phyloP scores from a whole-genome alignment of 129 eudicot genomes.

The Lactuca sativa region DNA sequence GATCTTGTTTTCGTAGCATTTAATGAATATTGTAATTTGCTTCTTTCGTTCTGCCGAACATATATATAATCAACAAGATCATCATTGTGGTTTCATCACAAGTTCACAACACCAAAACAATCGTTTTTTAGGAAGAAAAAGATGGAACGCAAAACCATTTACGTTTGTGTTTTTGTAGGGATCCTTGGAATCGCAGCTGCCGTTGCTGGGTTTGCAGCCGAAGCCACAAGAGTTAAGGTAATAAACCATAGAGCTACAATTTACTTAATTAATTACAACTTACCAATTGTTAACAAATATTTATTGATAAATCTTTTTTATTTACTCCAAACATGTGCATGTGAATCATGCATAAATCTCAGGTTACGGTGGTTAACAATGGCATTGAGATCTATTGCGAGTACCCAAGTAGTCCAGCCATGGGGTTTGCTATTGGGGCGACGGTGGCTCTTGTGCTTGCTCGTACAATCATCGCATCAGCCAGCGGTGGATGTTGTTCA shows the following conservation, averaged over 20 bases:
- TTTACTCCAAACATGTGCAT: neutral
- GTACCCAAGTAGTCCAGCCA: conserved; percentile 32
- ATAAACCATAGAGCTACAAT: conserved; percentile 7
- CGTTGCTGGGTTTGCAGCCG: conserved; percentile 27
- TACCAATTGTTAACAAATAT: neutral
- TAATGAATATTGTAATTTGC: conserved; percentile 6
- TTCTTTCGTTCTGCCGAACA: neutral
- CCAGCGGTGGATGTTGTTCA: conserved; percentile 29
- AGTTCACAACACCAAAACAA: neutral
- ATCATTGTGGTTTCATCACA: neutral
- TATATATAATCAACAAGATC: neutral
- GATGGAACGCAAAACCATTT: conserved; percentile 24
- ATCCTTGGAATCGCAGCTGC: conserved; percentile 26
- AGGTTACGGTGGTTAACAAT: neutral
- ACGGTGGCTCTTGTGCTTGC: conserved; percentile 24
- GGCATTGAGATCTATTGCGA: conserved; percentile 10
- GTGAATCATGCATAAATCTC: neutral
- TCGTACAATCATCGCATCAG: conserved; percentile 16
- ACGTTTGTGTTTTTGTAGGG: neutral
- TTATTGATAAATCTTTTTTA: neutral
- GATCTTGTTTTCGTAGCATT: neutral
- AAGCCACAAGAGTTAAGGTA: conserved; percentile 34
- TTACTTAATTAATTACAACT: neutral
- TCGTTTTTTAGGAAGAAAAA: neutral
- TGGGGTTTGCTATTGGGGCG: conserved; percentile 27